These are phyloP conservation scores for Lactarius indigo DNA, from an alignment of 768 basidiomycete species.

Conservation along the genomic window DNA sequence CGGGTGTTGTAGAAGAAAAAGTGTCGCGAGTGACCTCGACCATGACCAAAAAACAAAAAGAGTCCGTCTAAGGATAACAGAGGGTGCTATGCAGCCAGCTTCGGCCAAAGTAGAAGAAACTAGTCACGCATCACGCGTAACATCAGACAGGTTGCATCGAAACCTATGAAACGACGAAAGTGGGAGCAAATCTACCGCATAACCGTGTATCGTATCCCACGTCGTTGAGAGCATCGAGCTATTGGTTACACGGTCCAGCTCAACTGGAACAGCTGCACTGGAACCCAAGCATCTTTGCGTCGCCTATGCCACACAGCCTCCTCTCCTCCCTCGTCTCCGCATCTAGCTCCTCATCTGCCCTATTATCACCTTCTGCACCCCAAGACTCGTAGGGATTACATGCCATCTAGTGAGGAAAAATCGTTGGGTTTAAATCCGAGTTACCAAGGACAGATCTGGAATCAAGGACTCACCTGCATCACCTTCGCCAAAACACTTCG, in stretches of 20 bases:
- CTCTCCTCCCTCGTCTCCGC: slow-evolving; percentile 66
- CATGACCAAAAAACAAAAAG: too few relatives aligned
- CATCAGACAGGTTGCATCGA: neutral
- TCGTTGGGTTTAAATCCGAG: neutral
- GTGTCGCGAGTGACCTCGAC: too few relatives aligned
- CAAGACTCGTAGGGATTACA: slow-evolving; percentile 80
- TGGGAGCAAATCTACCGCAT: neutral
- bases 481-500: slow-evolving; percentile 75
- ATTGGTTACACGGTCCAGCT: slow-evolving; percentile 13
- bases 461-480: slow-evolving; percentile 56
- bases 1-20: too few relatives aligned
- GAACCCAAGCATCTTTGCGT: slow-evolving; percentile 75
- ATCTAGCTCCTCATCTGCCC: slow-evolving; percentile 44
- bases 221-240: neutral
- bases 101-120: too few relatives aligned
- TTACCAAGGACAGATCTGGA: neutral
- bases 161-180: neutral
- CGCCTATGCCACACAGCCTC: slow-evolving; percentile 75
- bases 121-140: neutral
- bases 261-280: slow-evolving; percentile 93
- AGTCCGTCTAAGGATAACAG: too few relatives aligned
- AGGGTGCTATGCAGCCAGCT: too few relatives aligned
- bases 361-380: slow-evolving; percentile 67
- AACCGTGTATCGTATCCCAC: neutral
- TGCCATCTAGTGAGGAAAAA: slow-evolving; percentile 62